Percentiles rank a stretch among this genome's conserved stretches.
phyloP scores from a whole-genome alignment of 345 rosid species.

The Hypericum perforatum region DNA sequence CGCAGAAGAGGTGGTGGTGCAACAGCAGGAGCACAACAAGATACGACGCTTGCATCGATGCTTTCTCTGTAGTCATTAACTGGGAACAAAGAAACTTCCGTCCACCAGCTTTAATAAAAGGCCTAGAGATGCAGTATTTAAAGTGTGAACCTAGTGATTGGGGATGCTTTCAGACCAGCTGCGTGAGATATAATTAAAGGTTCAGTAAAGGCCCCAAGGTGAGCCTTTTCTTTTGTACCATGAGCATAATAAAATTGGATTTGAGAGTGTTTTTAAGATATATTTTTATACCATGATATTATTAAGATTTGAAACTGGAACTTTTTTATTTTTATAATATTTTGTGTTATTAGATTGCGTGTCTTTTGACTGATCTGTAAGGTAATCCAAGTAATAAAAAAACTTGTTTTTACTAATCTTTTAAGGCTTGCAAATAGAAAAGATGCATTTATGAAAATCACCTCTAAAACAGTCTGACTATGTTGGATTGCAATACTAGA shows the following conservation, averaged over 20 bases:
- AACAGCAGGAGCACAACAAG: constrained; percentile 16
- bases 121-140: background rate
- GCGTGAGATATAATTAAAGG: constrained; percentile 18
- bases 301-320: too few relatives aligned
- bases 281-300: too few relatives aligned
- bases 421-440: too few relatives aligned
- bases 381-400: too few relatives aligned
- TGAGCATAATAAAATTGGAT: constrained; percentile 16
- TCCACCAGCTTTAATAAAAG: background rate
- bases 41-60: constrained; percentile 8
- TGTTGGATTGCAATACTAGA: too few relatives aligned
- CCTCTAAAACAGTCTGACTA: too few relatives aligned
- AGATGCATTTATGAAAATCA: too few relatives aligned
- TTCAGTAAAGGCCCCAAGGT: constrained; percentile 15
- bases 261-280: constrained; percentile 14
- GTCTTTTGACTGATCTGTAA: too few relatives aligned
- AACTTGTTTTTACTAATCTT: too few relatives aligned
- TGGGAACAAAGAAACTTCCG: background rate
- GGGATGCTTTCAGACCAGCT: background rate
- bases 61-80: constrained; percentile 15
- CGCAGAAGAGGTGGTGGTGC: constrained; percentile 7
- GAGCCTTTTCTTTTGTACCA: constrained; percentile 2
- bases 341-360: too few relatives aligned
- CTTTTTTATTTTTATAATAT: too few relatives aligned
- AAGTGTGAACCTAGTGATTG: background rate